A percentile compares a stretch with the other conserved stretches of the same genome.
Evolutionary conservation across 768 basidiomycete species (phyloP).

Genomic region (Boletus vinaceobasis): DNA sequence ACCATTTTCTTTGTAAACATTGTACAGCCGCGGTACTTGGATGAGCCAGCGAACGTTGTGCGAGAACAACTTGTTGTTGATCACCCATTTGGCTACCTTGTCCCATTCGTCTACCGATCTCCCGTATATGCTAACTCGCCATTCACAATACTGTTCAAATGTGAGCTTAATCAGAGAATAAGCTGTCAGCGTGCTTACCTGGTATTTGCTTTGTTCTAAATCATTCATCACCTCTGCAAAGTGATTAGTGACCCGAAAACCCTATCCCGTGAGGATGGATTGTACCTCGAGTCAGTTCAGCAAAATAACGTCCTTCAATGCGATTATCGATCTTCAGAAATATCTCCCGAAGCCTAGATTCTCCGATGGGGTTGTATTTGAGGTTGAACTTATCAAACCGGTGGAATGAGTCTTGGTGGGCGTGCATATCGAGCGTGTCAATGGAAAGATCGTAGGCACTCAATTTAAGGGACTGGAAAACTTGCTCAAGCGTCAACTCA

Average conservation of each 20-base stretch:
- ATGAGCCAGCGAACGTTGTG: conserved; percentile 99
- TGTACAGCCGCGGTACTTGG: conserved; percentile 91
- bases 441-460: conserved; percentile 98
- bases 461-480: conserved; percentile 93
- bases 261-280: not conserved
- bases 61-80: conserved; percentile 88
- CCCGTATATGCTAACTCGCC: conserved; percentile 96
- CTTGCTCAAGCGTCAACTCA: conserved; percentile 83
- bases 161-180: not conserved
- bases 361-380: conserved; percentile 96
- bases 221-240: conserved; percentile 90
- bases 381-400: conserved; percentile 98
- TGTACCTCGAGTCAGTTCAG: conserved; percentile 87
- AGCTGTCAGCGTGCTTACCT: conserved; percentile 44
- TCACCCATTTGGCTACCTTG: conserved; percentile 96
- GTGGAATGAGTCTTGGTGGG: conserved; percentile 96
- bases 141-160: conserved; percentile 77
- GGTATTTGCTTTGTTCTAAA: conserved; percentile 97
- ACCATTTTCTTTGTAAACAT: conserved; percentile 89
- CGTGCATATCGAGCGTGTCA: conserved; percentile 99
- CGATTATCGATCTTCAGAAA: conserved; percentile 98
- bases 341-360: conserved; percentile 91
- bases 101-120: conserved; percentile 87
- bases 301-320: conserved; percentile 88
- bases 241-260: not conserved